Evolutionary conservation across 805 yeast genomes (phyloP).

Genomic region (Metschnikowia orientalis): DNA sequence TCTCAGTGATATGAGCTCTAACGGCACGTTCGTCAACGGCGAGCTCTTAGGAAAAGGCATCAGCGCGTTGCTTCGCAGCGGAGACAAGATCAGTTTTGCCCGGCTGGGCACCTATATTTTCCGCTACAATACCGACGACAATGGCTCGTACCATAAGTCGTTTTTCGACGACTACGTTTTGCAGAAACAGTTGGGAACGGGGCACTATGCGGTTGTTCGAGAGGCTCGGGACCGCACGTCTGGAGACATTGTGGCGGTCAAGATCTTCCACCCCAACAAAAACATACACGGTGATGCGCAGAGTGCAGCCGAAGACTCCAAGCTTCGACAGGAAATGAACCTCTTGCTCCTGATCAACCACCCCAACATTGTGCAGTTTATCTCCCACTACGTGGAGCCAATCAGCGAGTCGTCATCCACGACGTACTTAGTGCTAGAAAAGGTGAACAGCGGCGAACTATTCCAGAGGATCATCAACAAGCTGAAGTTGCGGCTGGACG

Average conservation of each 20-base stretch:
- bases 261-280: conserved; percentile 60
- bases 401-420: conserved; percentile 47
- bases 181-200: conserved; percentile 64
- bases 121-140: conserved; percentile 35
- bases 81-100: conserved; percentile 61
- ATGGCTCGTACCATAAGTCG: conserved; percentile 25
- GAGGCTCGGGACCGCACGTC: conserved; percentile 57
- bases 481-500: conserved; percentile 56
- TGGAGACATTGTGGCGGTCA: conserved; percentile 66
- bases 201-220: conserved; percentile 79
- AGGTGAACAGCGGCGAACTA: conserved; percentile 69
- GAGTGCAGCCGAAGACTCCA: conserved; percentile 24
- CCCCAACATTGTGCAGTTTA: conserved; percentile 63
- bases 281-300: conserved; percentile 20
- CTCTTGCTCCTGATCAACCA: conserved; percentile 63
- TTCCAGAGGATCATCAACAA: conserved; percentile 69
- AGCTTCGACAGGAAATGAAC: conserved; percentile 62
- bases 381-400: conserved; percentile 54
- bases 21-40: conserved; percentile 67
- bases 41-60: conserved; percentile 46
- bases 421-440: conserved; percentile 65
- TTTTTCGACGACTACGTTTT: conserved; percentile 55
- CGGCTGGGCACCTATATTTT: conserved; percentile 45
- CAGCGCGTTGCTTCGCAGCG: conserved; percentile 50
- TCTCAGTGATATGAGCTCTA: conserved; percentile 55